These are phyloP conservation scores for Rheum nobile DNA, from an alignment of 148 eudicot genomes.

Conservation along the genomic window DNA sequence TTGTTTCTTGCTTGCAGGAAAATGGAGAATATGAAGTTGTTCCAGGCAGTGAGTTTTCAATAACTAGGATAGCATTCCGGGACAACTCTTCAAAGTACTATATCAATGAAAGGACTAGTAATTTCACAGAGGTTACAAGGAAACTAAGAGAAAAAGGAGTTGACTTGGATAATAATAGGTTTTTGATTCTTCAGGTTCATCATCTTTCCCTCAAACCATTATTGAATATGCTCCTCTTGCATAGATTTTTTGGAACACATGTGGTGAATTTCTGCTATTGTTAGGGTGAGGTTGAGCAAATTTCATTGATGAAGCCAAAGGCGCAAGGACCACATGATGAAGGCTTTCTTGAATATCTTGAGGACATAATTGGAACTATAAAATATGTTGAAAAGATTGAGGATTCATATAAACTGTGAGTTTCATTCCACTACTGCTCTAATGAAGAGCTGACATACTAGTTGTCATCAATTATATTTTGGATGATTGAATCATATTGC, in stretches of 20 bases:
- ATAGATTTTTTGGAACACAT: background rate
- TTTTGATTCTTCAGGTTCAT: constrained; percentile 90
- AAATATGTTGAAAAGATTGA: constrained; percentile 95
- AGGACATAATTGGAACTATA: constrained; percentile 80
- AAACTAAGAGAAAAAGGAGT: constrained; percentile 89
- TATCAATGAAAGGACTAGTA: constrained; percentile 63
- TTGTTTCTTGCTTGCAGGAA: constrained; percentile 31
- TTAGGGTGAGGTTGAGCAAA: constrained; percentile 92
- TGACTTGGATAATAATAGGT: constrained; percentile 95
- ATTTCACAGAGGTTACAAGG: constrained; percentile 85
- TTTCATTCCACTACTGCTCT: constrained; percentile 3
- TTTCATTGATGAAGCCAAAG: constrained; percentile 90
- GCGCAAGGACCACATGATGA: constrained; percentile 90
- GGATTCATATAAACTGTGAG: constrained; percentile 78
- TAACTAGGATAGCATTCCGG: constrained; percentile 80
- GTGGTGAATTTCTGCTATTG: constrained; percentile 11
- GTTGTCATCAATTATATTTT: constrained; percentile 1
- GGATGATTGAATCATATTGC: background rate
- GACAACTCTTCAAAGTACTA: constrained; percentile 86
- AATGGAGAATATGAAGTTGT: constrained; percentile 81
- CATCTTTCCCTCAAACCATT: background rate
- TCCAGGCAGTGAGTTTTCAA: constrained; percentile 74
- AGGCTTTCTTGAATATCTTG: constrained; percentile 87
- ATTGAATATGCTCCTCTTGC: background rate
- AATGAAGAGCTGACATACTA: background rate